Evolutionary conservation across 1,284 basidiomycete genomes (phyloP), one percentile per base, ranked within the genome.

Genomic region (Ustilago sp.): DNA sequence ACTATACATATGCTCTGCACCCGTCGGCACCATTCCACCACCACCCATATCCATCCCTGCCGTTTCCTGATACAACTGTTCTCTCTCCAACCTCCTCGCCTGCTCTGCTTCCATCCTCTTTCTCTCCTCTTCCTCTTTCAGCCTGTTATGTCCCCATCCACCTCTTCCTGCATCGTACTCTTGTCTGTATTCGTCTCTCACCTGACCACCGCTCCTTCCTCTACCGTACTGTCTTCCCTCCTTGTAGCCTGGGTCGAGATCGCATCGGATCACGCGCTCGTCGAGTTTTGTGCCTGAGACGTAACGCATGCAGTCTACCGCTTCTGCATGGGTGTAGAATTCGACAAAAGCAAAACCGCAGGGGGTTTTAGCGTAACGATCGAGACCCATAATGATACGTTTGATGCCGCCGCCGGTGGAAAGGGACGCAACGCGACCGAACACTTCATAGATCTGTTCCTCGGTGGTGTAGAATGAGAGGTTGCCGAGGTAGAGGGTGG

Each of bases 271-370:
- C 78, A 99, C 93, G 34, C 97, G 92, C 87, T 99, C 97, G 87
- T 99, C 97, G n/a, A 99, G 91, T 88, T 99, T 99, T 38, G 96
- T 97, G 15, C 96, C 96, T 57, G 93, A 94, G 73, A 99, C 91
- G 87, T 98, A 96, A 53, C 93, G 91, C 90, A 99, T 91, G 78
- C 93, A 93, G 51, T 94, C 93, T 34, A 98, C 89, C 17, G 97
- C 97, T 87, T 99, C 96, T 7, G 91, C 89, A 84, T 98, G 95
- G 9, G 94, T 94, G 87, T 98, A 99, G 87, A 94, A 99, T 85
- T 99, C 97, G 67, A 99, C 97, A 84, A 99, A 99, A 81, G 96
- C 98, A 87, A 99, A 99, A 1, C 97, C 97, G 85, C 97, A 99
- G 0, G 97, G 97, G 55, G 97, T 99, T 93, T 95, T 92, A 55